Percentiles rank a stretch among this genome's conserved stretches.
phyloP scores from a whole-genome alignment of 2,329 filamentous ascomycete genomes.

The Colletotrichum tropicale region DNA sequence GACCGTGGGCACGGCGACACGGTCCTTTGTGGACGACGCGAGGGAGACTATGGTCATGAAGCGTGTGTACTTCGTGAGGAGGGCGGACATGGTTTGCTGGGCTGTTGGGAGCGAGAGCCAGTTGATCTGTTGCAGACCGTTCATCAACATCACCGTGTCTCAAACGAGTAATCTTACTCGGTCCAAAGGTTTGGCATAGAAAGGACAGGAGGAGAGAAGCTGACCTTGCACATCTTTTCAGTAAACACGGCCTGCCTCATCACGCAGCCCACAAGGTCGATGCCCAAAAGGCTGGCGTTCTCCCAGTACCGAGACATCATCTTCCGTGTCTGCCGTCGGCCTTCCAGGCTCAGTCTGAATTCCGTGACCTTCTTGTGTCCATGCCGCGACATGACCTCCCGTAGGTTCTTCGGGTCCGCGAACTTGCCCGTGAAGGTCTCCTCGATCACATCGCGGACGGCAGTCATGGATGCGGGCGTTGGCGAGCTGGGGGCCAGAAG shows the following conservation, averaged over 20 bases:
- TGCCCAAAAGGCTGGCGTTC: conserved; percentile 38
- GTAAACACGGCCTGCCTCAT: conserved; percentile 46
- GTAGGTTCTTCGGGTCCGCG: conserved; percentile 4
- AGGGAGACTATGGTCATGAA: conserved; percentile 62
- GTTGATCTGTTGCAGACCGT: conserved; percentile 52
- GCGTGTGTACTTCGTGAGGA: conserved; percentile 64
- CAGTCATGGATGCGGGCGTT: not conserved
- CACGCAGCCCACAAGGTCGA: conserved; percentile 44
- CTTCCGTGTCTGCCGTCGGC: conserved; percentile 35
- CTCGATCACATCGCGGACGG: conserved; percentile 2
- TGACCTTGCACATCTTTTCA: conserved; percentile 29
- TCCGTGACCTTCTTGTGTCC: conserved; percentile 1
- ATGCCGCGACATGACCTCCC: not conserved
- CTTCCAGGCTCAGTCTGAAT: conserved; percentile 19
- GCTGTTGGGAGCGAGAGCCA: conserved; percentile 73
- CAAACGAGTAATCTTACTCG: rapidly evolving
- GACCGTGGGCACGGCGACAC: conserved; percentile 66
- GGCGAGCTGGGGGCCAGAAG: not conserved
- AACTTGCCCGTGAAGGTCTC: conserved; percentile 18
- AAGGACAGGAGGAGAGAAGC: not conserved
- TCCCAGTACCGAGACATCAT: conserved; percentile 49
- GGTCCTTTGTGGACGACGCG: conserved; percentile 32
- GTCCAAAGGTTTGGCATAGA: not conserved
- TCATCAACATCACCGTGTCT: not conserved
- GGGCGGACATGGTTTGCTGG: conserved; percentile 60